A percentile compares a stretch with the other conserved stretches of the same genome.
These are phyloP conservation scores for Arabidopsis hybrid DNA, from an alignment of 441 rosid genomes.

Conservation along the genomic window DNA sequence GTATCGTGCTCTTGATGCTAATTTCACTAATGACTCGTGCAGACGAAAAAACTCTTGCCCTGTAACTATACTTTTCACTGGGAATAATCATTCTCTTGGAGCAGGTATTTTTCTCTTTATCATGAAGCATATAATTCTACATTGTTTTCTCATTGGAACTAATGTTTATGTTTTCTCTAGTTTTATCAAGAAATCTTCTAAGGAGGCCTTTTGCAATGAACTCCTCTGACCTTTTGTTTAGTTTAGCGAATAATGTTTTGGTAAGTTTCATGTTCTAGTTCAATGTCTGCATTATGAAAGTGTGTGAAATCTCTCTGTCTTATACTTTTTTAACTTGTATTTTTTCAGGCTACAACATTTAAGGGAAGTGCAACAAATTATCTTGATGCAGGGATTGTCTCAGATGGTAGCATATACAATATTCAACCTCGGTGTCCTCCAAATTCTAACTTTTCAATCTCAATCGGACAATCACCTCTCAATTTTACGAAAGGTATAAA, in stretches of 20 bases:
- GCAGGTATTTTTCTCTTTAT: background rate
- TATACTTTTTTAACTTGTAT: constrained; percentile 21
- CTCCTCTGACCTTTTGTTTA: constrained; percentile 48
- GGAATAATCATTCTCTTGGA: constrained; percentile 73
- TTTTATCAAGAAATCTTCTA: constrained; percentile 58
- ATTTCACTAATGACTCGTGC: constrained; percentile 69
- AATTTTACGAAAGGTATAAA: constrained; percentile 55
- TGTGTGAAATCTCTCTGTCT: no score
- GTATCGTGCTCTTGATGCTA: constrained; percentile 58
- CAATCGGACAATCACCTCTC: constrained; percentile 62
- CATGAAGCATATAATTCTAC: background rate
- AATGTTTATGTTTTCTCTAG: constrained; percentile 44
- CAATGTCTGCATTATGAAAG: no score
- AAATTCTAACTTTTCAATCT: constrained; percentile 52
- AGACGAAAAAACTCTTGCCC: constrained; percentile 67
- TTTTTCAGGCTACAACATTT: constrained; percentile 69
- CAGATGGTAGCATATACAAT: constrained; percentile 56
- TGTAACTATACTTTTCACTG: constrained; percentile 70
- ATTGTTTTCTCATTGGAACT: constrained; percentile 8
- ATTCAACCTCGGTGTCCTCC: constrained; percentile 63
- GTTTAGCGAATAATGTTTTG: constrained; percentile 56
- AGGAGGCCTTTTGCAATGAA: constrained; percentile 46
- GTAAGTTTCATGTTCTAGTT: constrained; percentile 49
- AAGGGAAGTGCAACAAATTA: constrained; percentile 44
- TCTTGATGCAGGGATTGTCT: constrained; percentile 69